These are phyloP conservation scores for Aspergillus steynii DNA, from an alignment of 495 filamentous ascomycete genomes.

Conservation along the genomic window DNA sequence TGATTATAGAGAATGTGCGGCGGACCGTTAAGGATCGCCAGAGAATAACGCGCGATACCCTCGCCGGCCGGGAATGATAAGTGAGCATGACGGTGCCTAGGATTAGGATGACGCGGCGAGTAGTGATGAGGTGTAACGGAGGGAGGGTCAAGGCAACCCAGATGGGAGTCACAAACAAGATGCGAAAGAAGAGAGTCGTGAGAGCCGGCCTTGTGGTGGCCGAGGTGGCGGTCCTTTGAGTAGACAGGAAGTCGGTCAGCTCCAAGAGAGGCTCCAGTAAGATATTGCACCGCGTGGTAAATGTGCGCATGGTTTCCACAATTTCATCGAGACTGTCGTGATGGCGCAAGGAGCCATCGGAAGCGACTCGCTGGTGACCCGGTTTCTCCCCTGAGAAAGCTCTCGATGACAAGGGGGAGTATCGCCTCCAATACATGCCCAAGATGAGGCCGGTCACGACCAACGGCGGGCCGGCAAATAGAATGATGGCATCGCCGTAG, in stretches of 20 bases:
- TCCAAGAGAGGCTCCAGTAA: slow-evolving; percentile 84
- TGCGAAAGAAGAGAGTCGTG: slow-evolving; percentile 84
- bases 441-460: slow-evolving; percentile 76
- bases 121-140: slow-evolving; percentile 82
- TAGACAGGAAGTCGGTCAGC: slow-evolving; percentile 91
- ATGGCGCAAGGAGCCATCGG: slow-evolving; percentile 68
- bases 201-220: slow-evolving; percentile 91
- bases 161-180: slow-evolving; percentile 79
- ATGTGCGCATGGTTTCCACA: slow-evolving; percentile 82
- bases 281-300: slow-evolving; percentile 88
- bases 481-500: slow-evolving; percentile 80
- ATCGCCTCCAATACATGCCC: slow-evolving; percentile 90
- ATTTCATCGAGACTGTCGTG: slow-evolving; percentile 93
- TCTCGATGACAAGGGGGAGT: slow-evolving; percentile 84
- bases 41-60: slow-evolving; percentile 81
- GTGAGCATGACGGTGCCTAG: slow-evolving; percentile 80
- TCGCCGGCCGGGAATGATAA: slow-evolving; percentile 86
- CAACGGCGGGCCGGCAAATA: slow-evolving; percentile 78
- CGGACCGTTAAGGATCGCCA: slow-evolving; percentile 84
- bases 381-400: slow-evolving; percentile 67
- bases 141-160: slow-evolving; percentile 84
- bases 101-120: slow-evolving; percentile 74
- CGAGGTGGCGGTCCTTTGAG: slow-evolving; percentile 84
- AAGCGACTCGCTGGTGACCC: slow-evolving; percentile 47
- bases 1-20: slow-evolving; percentile 63